These are phyloP conservation scores for Rubia tinctorum DNA, from an alignment of 305 asterid species.

Conservation along the genomic window DNA sequence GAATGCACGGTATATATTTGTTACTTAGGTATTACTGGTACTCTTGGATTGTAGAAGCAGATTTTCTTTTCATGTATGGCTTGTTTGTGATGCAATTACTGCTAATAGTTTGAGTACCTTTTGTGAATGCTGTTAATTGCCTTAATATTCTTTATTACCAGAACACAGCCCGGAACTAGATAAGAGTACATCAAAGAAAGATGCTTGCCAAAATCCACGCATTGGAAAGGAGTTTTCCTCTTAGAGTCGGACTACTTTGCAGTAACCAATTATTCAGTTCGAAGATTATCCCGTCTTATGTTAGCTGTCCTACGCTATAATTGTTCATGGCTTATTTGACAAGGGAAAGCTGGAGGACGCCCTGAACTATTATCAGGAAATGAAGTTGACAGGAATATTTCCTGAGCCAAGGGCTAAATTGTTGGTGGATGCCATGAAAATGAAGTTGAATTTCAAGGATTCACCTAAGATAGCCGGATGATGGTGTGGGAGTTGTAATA, in stretches of 20 bases:
- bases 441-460: constrained; percentile 5
- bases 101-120: neutral
- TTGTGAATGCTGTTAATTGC: neutral
- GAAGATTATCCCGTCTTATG: neutral
- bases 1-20: neutral
- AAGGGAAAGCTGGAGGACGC: neutral
- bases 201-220: constrained; percentile 6
- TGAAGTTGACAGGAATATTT: neutral
- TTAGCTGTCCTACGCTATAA: neutral
- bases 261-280: neutral
- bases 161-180: neutral
- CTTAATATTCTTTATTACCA: neutral
- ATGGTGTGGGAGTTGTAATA: too few relatives aligned
- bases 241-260: neutral
- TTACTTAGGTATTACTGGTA: neutral
- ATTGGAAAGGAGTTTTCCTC: constrained; percentile 1
- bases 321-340: constrained; percentile 9
- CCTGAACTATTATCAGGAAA: neutral
- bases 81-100: neutral
- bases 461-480: neutral
- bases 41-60: neutral
- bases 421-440: constrained; percentile 10
- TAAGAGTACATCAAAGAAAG: neutral
- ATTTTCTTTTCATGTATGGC: neutral
- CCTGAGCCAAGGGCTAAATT: constrained; percentile 10